Base-by-base conservation (phyloP, 208 protist genomes). In the Leishmania amazonensis region DNA sequence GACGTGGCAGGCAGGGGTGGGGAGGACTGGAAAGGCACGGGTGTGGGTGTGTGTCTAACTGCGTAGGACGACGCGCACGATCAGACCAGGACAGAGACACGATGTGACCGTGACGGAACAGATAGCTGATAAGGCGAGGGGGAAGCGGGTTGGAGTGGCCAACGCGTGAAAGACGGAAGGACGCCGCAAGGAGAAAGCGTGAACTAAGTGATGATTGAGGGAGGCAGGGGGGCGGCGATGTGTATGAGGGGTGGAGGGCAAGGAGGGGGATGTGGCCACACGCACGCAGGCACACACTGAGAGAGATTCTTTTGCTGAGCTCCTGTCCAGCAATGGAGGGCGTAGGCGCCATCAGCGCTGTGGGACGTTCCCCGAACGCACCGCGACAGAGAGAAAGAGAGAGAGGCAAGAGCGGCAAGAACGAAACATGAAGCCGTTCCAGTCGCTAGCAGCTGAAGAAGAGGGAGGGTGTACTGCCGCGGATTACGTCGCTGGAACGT, bases 171-270 rank as follows among this genome's bases (percentile, higher is more conserved):
- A 73, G 21, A 53, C 40, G 9, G 31, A 67, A 82, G 57, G 51
- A 54, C 58, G 38, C 19, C 71, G 57, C 53, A 78, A 75, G 54
- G 78, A 58, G 51, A 84, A 85, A 85, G 79, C 78, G 35, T 76
- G 6, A 49, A 76, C 62, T 35, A 28, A 38, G 28, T 4, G 28
- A 72, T 54, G 45, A 24, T 73, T 9, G 68, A 73, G 68, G 1
- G 19, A 72, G 68, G 1, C 4, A 72, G 19, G 68, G n/a, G 38
- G 21, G 24, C 19, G 45, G 42, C 3, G 9, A 51, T 19, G 35
- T n/a, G 38, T 35, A 19, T 53, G 4, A 19, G 42, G 68, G 24
- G 1, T 13, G 42, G 9, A 42, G 8, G 35, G 35, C 7, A 40
- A 47, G 31, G 31, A 13, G n/a, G n/a, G 31, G 21, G 40, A 53